Conservation (phyloP, 2,329 filamentous ascomycete genomes). For the Trichoderma polysporum region DNA sequence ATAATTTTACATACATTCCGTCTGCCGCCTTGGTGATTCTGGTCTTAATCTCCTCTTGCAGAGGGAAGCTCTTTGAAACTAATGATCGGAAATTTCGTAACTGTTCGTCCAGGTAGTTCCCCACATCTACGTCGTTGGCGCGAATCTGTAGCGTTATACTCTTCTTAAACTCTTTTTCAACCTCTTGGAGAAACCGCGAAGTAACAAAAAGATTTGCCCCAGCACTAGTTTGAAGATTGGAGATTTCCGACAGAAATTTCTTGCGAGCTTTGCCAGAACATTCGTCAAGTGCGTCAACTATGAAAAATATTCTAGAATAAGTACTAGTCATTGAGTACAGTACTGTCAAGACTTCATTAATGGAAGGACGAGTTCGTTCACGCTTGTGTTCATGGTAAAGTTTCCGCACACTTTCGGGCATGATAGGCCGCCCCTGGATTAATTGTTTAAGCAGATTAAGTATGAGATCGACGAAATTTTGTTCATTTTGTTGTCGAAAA, state of each 20-base stretch:
- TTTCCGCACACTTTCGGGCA: too few species aligned
- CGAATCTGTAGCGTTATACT: not conserved
- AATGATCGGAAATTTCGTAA: not conserved
- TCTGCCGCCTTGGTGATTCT: not conserved
- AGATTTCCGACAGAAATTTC: not conserved
- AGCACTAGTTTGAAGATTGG: not conserved
- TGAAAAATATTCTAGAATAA: not conserved
- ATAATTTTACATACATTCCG: not conserved
- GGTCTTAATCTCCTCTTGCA: not conserved
- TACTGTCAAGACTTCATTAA: too few species aligned
- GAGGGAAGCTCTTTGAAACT: not conserved
- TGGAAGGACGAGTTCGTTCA: too few species aligned
- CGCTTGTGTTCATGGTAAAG: too few species aligned
- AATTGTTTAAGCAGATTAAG: too few species aligned
- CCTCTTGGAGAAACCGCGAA: conserved; percentile 24
- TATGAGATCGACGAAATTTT: too few species aligned
- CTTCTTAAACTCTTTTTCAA: not conserved
- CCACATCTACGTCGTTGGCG: not conserved
- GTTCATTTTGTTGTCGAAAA: too few species aligned
- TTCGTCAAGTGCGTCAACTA: conserved; percentile 13
- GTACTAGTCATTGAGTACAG: too few species aligned
- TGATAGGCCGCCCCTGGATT: too few species aligned
- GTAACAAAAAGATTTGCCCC: not conserved
- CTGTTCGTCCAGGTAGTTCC: not conserved
- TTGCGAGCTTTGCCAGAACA: too few species aligned